Evolutionary conservation across 1,284 basidiomycete species (phyloP).

Genomic region (Athelia sp.): DNA sequence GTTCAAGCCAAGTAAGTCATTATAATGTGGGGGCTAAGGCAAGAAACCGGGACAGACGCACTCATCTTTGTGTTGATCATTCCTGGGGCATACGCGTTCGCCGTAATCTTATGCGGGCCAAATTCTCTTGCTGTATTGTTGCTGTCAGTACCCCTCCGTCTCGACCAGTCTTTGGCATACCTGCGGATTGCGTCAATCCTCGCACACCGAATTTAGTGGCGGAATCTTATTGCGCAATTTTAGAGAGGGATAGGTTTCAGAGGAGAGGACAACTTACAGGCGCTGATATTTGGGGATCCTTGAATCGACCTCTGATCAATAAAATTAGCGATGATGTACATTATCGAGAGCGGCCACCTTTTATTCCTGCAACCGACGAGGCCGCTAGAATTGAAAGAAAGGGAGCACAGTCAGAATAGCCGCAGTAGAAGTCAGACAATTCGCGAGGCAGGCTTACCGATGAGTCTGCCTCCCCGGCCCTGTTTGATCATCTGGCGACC

Average conservation of each 20-base stretch:
- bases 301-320: too few species aligned
- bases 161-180: constrained; percentile 8
- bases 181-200: constrained; percentile 19
- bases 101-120: constrained; percentile 38
- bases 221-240: constrained; percentile 17
- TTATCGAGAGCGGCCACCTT: constrained; percentile 18
- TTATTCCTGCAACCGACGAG: constrained; percentile 29
- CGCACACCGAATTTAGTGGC: constrained; percentile 24
- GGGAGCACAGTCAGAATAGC: neutral
- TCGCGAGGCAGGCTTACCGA: constrained; percentile 24
- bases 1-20: too few species aligned
- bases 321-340: too few species aligned
- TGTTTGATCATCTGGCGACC: constrained; percentile 34
- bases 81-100: constrained; percentile 49
- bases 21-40: too few species aligned
- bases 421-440: neutral
- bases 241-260: neutral
- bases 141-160: too few species aligned
- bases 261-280: neutral
- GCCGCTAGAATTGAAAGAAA: constrained; percentile 25
- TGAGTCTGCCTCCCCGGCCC: constrained; percentile 30
- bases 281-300: neutral
- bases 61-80: constrained; percentile 29
- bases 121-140: constrained; percentile 29
- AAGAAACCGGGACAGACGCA: too few species aligned